Base-by-base conservation (phyloP, 306 rosid genomes). In the Prunus campanulata region DNA sequence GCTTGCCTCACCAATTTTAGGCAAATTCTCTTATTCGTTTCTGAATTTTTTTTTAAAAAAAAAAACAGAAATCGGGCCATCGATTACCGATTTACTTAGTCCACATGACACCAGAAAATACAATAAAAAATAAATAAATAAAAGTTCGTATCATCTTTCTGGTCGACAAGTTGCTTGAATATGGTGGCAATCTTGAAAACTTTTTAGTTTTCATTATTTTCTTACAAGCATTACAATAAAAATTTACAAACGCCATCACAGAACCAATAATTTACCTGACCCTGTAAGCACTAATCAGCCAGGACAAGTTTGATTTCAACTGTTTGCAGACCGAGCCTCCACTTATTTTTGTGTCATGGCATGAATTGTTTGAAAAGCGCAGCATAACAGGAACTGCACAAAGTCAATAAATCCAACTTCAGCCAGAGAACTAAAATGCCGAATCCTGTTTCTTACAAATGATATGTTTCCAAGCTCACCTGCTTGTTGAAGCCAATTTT, bases 351-450 rank as follows among this genome's bases (percentile, higher is more conserved):
- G 24, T 44, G 74, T 22, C 30, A 48, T 46, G 2, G 48, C 76
- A 59, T 24, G 74, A 50, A 66, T 13, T 19, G 18, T 66, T 56
- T 59, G 62, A 44, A 74, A 47, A 46, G 56, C 29, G 67, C 29
- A 54, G 60, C 14, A 68, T 16, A 39, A 47, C 15, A 66, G 24
- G 60, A 32, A 72, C 78, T 30, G 68, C 82, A 55, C 35, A 35
- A 71, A 49, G 48, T 32, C 65, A 20, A 78, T 2, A 42, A 14
- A n/a, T 29, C 42, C 57, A 72, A 47, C 67, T 66, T 52, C 51
- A 66, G 15, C 77, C 25, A 11, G 10, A n/a, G 42, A 48, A 11
- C 72, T 55, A 39, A 19, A 15, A 13, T 19, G 52, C 62, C 47
- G 8, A 54, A 1, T 24, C 52, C 42, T 54, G 55, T 54, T 15